Percentiles rank a stretch among this genome's conserved stretches.
These are phyloP conservation scores for Pholiota adiposa DNA, from an alignment of 1,284 basidiomycete genomes.

Conservation along the genomic window DNA sequence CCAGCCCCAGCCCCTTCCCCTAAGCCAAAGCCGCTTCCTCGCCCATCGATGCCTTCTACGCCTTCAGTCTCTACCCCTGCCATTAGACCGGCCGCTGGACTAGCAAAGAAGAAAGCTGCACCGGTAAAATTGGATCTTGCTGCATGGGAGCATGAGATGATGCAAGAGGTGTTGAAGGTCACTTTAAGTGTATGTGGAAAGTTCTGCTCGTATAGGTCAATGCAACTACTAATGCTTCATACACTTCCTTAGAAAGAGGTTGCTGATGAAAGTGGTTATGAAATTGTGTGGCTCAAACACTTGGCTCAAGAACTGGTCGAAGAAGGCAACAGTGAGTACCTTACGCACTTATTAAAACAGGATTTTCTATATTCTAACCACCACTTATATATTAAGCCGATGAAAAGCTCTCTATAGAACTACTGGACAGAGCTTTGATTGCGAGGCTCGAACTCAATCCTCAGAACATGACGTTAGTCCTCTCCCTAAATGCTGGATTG, in stretches of 20 bases:
- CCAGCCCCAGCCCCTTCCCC: slow-evolving; percentile 35
- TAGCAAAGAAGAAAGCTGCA: slow-evolving; percentile 45
- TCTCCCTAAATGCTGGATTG: slow-evolving; percentile 4
- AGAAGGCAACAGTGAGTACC: slow-evolving; percentile 62
- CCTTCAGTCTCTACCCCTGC: slow-evolving; percentile 34
- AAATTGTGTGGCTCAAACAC: slow-evolving; percentile 84
- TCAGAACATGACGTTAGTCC: slow-evolving; percentile 68
- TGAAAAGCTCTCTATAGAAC: slow-evolving; percentile 53
- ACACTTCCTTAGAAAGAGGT: slow-evolving; percentile 56
- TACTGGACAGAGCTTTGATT: slow-evolving; percentile 84
- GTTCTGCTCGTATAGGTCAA: background rate
- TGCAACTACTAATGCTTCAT: background rate
- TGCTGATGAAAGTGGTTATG: slow-evolving; percentile 73
- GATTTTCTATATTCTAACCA: slow-evolving; percentile 9
- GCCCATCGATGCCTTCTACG: slow-evolving; percentile 30
- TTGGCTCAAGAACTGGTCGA: slow-evolving; percentile 73
- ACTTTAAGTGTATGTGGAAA: slow-evolving; percentile 72
- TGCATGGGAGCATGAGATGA: slow-evolving; percentile 76
- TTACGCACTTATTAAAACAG: slow-evolving; percentile 6
- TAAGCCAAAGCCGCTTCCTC: slow-evolving; percentile 38
- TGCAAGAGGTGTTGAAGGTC: slow-evolving; percentile 74
- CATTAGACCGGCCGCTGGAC: slow-evolving; percentile 31
- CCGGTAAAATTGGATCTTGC: slow-evolving; percentile 57
- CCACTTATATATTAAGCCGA: slow-evolving; percentile 31
- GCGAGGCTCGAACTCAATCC: slow-evolving; percentile 87